Base-by-base conservation (phyloP, 257 asterid species). In the Solanum rostratum region DNA sequence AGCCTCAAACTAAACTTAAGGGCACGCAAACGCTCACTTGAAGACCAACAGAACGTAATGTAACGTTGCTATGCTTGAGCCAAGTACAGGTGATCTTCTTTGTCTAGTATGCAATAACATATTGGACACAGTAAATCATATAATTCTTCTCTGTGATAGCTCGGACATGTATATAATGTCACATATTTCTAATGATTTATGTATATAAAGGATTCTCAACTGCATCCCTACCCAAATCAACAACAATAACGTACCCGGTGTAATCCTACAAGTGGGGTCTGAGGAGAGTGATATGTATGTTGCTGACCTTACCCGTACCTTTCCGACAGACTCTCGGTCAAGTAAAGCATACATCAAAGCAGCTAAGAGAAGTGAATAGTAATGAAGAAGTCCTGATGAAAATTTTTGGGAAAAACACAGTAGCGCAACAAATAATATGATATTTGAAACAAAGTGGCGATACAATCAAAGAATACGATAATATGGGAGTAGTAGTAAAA, bases 21-120 rank as follows among this genome's bases (percentile, higher is more conserved):
- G 30, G 97, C 97, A 9, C 97, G 97, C 4, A 92, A 93, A 73
- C 97, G 93, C 70, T 94, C 97, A 73, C 97, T 96, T 37, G 97
- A 96, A 90, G 99, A 96, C 87, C 93, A 91, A 84, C 91, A 90
- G 53, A 94, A 82, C 59, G 84, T 62, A 59, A 83, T 49, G 62
- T 76, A 8, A 76, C 43, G 15, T 24, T 49, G 43, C 24, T 49
- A 27, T 27, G 22, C 8, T 46, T 74, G 43, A 24, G 24, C 62
- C 0, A 27, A 76, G 16, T 76, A 27, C 62, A 49, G 24, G 82
- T 76, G 62, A 76, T 74, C 13, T 49, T 13, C 50, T 33, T 13
- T 69, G 29, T 60, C 80, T 50, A 63, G 46, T 68, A 81, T 9
- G 86, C 52, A 50, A 5, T 30, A 49, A 62, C 66, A 55, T 63